Base-by-base conservation (phyloP, 345 rosid genomes). In the Sisymbrium irio region DNA sequence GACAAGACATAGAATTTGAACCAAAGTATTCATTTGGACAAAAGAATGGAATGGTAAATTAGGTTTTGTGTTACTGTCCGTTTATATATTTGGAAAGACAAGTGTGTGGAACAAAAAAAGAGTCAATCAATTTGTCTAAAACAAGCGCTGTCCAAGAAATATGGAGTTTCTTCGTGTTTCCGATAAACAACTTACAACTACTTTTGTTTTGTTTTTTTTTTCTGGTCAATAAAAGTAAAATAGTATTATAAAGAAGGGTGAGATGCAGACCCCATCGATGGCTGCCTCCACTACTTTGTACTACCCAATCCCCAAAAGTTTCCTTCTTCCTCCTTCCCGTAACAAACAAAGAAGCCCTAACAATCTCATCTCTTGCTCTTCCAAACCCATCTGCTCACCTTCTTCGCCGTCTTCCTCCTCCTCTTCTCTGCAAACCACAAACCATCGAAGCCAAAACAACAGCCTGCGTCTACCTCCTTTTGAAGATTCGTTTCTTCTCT, bases 241-340 rank as follows among this genome's bases (percentile, higher is more conserved):
- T 1, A 62, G 9, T 62, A 76, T 54, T 69, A 60, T 75, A 67
- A 69, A 73, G 47, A 67, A 71, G 44, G 54, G 20, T 60, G 77
- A 83, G 82, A 84, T 84, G 88, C 80, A 71, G 73, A 73, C 78
- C 67, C 39, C 78, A 49, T 63, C 74, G 53, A 75, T 78, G 59
- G 80, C 82, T 69, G 79, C 87, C 54, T 80, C 74, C 57, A 80
- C 82, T 40, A 65, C 37, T 27, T 75, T 56, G 39, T 79, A 49
- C 57, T 72, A 67, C 79, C 83, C 81, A 49, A 61, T 77, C 63
- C 88, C 90, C 14, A 53, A 18, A 66, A 73, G 69, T 55, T 77
- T 77, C 39, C 74, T 71, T 25, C 76, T 45, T 65, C 36, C 74
- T 7, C 64, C 32, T 37, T 80, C 69, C 41, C 77, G 45, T 35